Evolutionary conservation across 1,284 basidiomycete genomes (phyloP).

Genomic region (Cryptococcus sp.): DNA sequence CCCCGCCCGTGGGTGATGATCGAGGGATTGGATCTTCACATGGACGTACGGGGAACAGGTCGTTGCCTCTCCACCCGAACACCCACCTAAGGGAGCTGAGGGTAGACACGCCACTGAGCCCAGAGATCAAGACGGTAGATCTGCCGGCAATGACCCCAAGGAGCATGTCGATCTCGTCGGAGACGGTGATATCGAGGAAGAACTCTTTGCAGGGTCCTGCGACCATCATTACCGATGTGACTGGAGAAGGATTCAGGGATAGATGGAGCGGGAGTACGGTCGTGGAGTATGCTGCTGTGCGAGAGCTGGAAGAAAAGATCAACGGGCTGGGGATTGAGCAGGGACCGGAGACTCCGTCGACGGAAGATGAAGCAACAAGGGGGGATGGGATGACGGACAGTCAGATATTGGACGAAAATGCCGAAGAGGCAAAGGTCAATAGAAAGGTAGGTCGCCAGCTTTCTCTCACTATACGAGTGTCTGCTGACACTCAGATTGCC

Average conservation of each 20-base stretch:
- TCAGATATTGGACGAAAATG: slow-evolving; percentile 13
- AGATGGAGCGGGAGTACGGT: neutral
- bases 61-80: slow-evolving; percentile 12
- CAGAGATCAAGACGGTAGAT: slow-evolving; percentile 30
- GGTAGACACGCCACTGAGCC: slow-evolving; percentile 14
- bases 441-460: slow-evolving; percentile 29
- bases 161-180: slow-evolving; percentile 3
- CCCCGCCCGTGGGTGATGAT: slow-evolving; percentile 12
- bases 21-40: too few relatives aligned
- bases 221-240: neutral
- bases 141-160: slow-evolving; percentile 30
- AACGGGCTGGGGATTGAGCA: neutral
- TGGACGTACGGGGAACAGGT: neutral
- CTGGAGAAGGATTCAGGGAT: neutral
- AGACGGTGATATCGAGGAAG: slow-evolving; percentile 1
- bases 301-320: neutral
- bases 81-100: slow-evolving; percentile 13
- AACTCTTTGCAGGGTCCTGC: neutral
- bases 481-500: slow-evolving; percentile 32
- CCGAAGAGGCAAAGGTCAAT: slow-evolving; percentile 34
- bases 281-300: neutral
- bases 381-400: neutral
- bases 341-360: too few relatives aligned
- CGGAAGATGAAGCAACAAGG: slow-evolving; percentile 2
- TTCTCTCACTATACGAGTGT: neutral